phyloP scores from a whole-genome alignment of 1,284 basidiomycete genomes.

The Fomitopsis palustris region DNA sequence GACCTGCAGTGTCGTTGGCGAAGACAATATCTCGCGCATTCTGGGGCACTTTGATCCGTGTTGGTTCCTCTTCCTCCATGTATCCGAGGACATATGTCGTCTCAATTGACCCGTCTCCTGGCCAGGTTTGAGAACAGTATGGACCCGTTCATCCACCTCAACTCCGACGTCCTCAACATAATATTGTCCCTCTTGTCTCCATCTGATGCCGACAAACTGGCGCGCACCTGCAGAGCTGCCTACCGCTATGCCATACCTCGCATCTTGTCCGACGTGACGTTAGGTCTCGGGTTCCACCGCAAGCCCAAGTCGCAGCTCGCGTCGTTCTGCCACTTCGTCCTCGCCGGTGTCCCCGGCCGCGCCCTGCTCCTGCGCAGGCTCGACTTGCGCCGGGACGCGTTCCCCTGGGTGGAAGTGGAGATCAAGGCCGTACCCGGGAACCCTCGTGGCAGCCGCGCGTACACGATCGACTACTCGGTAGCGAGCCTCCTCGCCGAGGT shows the following conservation, averaged over 20 bases:
- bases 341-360: background rate
- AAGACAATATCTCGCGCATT: no score
- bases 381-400: no score
- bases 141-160: background rate
- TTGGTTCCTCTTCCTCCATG: no score
- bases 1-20: no score
- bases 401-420: no score
- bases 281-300: constrained; percentile 1
- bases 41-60: no score
- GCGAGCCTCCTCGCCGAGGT: background rate
- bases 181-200: constrained; percentile 6
- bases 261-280: constrained; percentile 8
- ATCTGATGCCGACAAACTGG: constrained; percentile 6
- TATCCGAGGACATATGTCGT: no score
- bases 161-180: constrained; percentile 10
- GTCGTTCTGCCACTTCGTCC: constrained; percentile 12
- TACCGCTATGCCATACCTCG: constrained; percentile 9
- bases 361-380: no score
- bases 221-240: constrained; percentile 6
- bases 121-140: background rate
- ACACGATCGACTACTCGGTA: no score
- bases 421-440: no score
- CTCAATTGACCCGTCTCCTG: background rate
- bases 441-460: no score
- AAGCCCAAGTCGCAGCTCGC: constrained; percentile 1